A percentile compares a stretch with the other conserved stretches of the same genome.
These are phyloP conservation scores for Neoboletus brunneissimus DNA, from an alignment of 768 basidiomycete species.

Conservation along the genomic window DNA sequence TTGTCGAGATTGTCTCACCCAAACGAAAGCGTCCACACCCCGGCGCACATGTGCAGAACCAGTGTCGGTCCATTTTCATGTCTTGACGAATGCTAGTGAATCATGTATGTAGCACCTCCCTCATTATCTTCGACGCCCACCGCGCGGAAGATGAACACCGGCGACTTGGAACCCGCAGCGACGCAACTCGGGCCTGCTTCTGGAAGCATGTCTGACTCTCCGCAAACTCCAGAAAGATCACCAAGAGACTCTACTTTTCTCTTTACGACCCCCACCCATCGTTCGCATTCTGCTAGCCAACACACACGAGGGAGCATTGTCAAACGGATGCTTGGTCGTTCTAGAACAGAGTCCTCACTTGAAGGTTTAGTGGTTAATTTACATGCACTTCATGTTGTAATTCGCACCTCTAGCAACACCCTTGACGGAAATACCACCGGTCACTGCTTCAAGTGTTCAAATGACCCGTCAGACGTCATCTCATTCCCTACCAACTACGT, in stretches of 20 bases:
- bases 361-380: conserved; percentile 17
- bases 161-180: not conserved
- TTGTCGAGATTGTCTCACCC: conserved; percentile 29
- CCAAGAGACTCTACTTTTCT: conserved; percentile 46
- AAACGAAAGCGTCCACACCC: not conserved
- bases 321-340: conserved; percentile 70
- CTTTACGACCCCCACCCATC: conserved; percentile 1
- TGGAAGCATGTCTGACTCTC: not conserved
- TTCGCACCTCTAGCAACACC: conserved; percentile 3
- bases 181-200: not conserved
- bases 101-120: not conserved
- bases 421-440: not conserved
- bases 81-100: not conserved
- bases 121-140: not conserved
- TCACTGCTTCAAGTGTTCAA: not conserved
- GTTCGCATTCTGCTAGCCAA: conserved; percentile 28
- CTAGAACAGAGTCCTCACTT: conserved; percentile 59
- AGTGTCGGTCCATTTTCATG: not conserved
- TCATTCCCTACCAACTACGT: conserved; percentile 20
- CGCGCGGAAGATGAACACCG: not conserved
- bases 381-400: not conserved
- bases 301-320: conserved; percentile 45
- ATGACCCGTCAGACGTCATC: conserved; percentile 24
- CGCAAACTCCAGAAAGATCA: conserved; percentile 6
- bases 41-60: not conserved